A percentile compares a stretch with the other conserved stretches of the same genome.
These are phyloP conservation scores for Aspergillus sp. DNA, from an alignment of 2,329 filamentous ascomycete genomes.

Conservation along the genomic window DNA sequence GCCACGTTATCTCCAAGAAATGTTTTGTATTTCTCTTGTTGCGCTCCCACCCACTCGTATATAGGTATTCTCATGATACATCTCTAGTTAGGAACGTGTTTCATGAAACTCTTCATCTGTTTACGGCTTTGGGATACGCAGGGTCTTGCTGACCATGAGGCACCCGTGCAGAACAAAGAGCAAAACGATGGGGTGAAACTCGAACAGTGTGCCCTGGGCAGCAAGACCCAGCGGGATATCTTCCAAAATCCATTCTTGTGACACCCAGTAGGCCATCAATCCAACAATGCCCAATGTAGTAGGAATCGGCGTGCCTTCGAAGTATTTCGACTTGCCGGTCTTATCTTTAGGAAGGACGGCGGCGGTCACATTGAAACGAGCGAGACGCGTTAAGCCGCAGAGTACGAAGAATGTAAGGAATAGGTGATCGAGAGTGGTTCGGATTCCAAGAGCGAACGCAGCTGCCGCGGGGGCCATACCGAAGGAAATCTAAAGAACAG, in stretches of 20 bases:
- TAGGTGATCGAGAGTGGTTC: slow-evolving; percentile 79
- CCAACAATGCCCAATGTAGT: slow-evolving; percentile 79
- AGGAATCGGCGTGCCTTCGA: slow-evolving; percentile 95
- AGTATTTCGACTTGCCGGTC: slow-evolving; percentile 88
- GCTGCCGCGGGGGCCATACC: slow-evolving; percentile 84
- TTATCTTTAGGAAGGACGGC: slow-evolving; percentile 86
- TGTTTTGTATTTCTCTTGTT: slow-evolving; percentile 12
- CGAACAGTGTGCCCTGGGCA: slow-evolving; percentile 66
- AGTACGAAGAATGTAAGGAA: slow-evolving; percentile 85
- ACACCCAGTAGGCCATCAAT: slow-evolving; percentile 88
- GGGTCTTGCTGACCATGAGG: slow-evolving; percentile 90
- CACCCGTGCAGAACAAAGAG: slow-evolving; percentile 88
- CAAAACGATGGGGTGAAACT: slow-evolving; percentile 79
- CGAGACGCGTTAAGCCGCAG: slow-evolving; percentile 87
- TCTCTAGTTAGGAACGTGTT: slow-evolving; percentile 17
- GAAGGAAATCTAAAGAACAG: slow-evolving; percentile 74
- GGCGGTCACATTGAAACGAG: slow-evolving; percentile 97
- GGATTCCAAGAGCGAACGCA: slow-evolving; percentile 85
- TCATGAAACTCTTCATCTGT: slow-evolving; percentile 10
- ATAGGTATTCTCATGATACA: slow-evolving; percentile 14
- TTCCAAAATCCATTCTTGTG: slow-evolving; percentile 74
- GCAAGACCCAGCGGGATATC: slow-evolving; percentile 74
- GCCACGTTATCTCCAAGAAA: slow-evolving; percentile 17
- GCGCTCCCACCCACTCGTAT: slow-evolving; percentile 18
- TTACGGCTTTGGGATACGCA: slow-evolving; percentile 87